A percentile compares a stretch with the other conserved stretches of the same genome.
These are phyloP conservation scores for Passiflora organensis DNA, from an alignment of 345 rosid species.

Conservation along the genomic window DNA sequence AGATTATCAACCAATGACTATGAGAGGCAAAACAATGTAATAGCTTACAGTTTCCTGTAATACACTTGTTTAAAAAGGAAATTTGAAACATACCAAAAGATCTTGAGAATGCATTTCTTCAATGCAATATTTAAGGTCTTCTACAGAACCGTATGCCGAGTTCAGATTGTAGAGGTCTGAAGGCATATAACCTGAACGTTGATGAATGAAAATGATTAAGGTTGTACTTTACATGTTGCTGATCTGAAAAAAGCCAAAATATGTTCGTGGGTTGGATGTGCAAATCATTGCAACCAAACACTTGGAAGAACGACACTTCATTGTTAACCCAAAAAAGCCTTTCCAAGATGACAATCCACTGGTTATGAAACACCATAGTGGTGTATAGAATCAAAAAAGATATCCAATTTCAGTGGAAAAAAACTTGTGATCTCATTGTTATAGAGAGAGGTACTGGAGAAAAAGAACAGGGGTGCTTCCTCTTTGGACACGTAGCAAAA, in stretches of 20 bases:
- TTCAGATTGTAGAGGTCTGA: conserved; percentile 53
- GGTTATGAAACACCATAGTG: not conserved
- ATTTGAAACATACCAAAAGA: conserved; percentile 30
- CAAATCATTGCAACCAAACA: no score
- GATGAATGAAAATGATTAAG: not conserved
- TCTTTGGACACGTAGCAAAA: not conserved
- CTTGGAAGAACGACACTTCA: no score
- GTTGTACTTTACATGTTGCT: not conserved
- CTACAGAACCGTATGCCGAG: conserved; percentile 42
- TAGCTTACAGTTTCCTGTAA: no score
- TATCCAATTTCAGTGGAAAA: not conserved
- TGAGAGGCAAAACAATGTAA: not conserved
- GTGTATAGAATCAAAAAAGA: no score
- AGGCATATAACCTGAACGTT: conserved; percentile 48
- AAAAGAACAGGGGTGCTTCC: not conserved
- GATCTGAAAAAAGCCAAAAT: not conserved
- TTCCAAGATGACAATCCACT: no score
- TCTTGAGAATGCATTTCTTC: conserved; percentile 45
- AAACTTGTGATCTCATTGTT: not conserved
- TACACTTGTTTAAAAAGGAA: not conserved
- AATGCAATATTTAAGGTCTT: conserved; percentile 41
- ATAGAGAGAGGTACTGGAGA: not conserved
- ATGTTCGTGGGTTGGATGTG: not conserved
- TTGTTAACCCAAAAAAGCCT: no score
- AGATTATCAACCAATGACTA: not conserved